These are phyloP conservation scores for Combretum micranthum DNA, from an alignment of 345 rosid species.

Conservation along the genomic window DNA sequence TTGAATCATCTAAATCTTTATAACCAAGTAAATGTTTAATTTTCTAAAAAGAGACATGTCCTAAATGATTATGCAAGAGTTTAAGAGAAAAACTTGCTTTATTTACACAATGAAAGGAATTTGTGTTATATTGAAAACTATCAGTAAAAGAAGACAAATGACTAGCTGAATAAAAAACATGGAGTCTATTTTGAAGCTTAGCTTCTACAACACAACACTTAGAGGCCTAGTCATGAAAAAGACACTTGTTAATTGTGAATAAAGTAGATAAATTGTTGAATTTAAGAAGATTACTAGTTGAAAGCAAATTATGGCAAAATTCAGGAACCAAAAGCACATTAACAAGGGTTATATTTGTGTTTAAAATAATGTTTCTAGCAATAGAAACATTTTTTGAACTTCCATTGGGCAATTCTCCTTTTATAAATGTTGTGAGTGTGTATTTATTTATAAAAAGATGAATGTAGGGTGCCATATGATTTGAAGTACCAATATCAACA, in stretches of 20 bases:
- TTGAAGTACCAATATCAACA: not conserved
- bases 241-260: not conserved
- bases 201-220: not conserved
- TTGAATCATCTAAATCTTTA: not conserved
- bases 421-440: too few relatives aligned
- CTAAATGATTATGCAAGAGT: too few relatives aligned
- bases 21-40: not conserved
- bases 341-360: not conserved
- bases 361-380: not conserved
- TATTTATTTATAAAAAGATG: not conserved
- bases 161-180: too few relatives aligned
- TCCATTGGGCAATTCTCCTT: not conserved
- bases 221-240: not conserved
- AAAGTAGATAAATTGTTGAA: not conserved
- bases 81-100: too few relatives aligned
- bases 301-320: not conserved
- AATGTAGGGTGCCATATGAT: not conserved
- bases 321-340: not conserved
- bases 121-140: too few relatives aligned
- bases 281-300: not conserved
- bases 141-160: too few relatives aligned
- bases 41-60: too few relatives aligned
- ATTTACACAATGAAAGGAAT: too few relatives aligned
- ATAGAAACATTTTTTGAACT: not conserved
- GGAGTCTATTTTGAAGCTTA: too few relatives aligned